phyloP scores from a whole-genome alignment of 2,329 filamentous ascomycete species.

The Aspergillus oerlinghausenensis region DNA sequence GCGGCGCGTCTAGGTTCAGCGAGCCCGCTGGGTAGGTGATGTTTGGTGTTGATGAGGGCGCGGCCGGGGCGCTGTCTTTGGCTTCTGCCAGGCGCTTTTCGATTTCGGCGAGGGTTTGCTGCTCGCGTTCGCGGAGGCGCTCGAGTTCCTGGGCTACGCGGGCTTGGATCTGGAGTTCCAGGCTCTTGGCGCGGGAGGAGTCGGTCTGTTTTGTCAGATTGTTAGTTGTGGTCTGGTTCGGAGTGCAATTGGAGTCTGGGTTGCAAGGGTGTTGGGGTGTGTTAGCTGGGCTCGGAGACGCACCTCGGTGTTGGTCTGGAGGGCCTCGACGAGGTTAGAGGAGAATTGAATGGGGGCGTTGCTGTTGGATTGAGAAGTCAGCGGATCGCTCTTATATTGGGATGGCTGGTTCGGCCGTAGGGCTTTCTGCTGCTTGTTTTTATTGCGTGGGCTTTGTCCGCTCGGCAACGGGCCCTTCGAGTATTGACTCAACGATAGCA shows the following conservation, averaged over 20 bases:
- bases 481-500: not conserved
- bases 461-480: not conserved
- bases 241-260: not conserved
- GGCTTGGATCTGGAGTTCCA: slow-evolving; percentile 83
- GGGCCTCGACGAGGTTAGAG: slow-evolving; percentile 72
- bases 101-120: slow-evolving; percentile 63
- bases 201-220: slow-evolving; percentile 63
- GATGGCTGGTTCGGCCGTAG: not conserved
- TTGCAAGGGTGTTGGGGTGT: not conserved
- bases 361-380: slow-evolving; percentile 19
- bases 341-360: slow-evolving; percentile 65
- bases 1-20: slow-evolving; percentile 38
- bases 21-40: slow-evolving; percentile 25
- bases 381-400: slow-evolving; percentile 14
- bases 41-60: slow-evolving; percentile 19
- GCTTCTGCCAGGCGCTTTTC: slow-evolving; percentile 55
- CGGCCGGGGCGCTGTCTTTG: slow-evolving; percentile 29
- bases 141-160: slow-evolving; percentile 83
- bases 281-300: slow-evolving; percentile 15
- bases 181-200: slow-evolving; percentile 72
- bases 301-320: slow-evolving; percentile 85
- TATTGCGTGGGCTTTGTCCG: not conserved
- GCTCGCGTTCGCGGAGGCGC: slow-evolving; percentile 67
- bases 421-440: not conserved
- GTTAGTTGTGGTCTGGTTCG: not conserved